Evolutionary conservation across 352 stramenopile genomes (phyloP).

Genomic region (Phytophthora idaei): DNA sequence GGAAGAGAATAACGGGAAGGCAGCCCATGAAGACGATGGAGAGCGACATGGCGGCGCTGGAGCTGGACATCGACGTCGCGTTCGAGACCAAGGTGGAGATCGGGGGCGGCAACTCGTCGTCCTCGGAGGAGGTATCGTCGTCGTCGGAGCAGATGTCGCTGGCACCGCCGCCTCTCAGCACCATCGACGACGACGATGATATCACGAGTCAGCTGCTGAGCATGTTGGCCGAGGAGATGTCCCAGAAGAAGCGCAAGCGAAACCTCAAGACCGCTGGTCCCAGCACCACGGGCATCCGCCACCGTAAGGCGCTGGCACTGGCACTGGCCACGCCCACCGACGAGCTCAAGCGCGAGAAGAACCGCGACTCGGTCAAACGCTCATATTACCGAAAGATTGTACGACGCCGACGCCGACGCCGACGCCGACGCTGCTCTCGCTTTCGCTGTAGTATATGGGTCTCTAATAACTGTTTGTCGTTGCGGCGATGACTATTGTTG

Average conservation of each 20-base stretch:
- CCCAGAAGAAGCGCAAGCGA: slow-evolving; percentile 45
- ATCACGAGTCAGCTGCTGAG: slow-evolving; percentile 49
- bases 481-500: background rate
- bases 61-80: slow-evolving; percentile 30
- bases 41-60: slow-evolving; percentile 38
- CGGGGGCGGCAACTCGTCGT: slow-evolving; percentile 20
- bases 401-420: background rate
- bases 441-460: background rate
- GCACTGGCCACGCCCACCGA: slow-evolving; percentile 30
- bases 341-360: slow-evolving; percentile 61
- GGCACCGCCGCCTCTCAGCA: slow-evolving; percentile 17
- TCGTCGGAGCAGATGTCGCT: slow-evolving; percentile 30
- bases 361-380: slow-evolving; percentile 58
- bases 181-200: slow-evolving; percentile 45
- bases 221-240: slow-evolving; percentile 51
- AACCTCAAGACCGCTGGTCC: slow-evolving; percentile 33
- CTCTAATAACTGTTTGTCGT: background rate
- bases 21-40: slow-evolving; percentile 36
- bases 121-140: slow-evolving; percentile 31
- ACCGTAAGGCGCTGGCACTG: slow-evolving; percentile 39
- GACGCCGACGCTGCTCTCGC: background rate
- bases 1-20: background rate
- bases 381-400: slow-evolving; percentile 65
- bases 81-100: slow-evolving; percentile 35
- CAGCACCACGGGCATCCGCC: slow-evolving; percentile 28